Evolutionary conservation across 1,284 basidiomycete species (phyloP), one percentile per base, ranked within the genome.

Genomic region (Puccinia horiana): DNA sequence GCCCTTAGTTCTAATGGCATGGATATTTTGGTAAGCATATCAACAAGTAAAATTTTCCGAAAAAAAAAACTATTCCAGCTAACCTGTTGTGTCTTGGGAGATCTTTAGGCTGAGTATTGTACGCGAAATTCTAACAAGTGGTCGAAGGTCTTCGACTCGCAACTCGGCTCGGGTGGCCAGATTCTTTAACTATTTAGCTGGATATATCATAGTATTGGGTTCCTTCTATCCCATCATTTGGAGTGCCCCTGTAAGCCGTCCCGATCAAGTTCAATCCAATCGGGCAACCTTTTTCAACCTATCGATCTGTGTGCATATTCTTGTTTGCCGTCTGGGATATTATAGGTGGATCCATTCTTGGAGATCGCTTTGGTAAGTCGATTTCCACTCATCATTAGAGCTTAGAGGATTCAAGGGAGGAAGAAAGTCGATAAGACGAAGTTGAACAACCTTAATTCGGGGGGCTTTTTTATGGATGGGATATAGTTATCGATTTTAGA

Each of bases 141-240:
- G 70, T 6, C 52, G 47, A 52, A 73, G 70, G 29, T 73, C 70
- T 29, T 26, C 70, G 2, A 12, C 70, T 29, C 70, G 70, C 5
- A 73, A 73, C 47, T 73, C 70, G 8, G 29, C 47, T 29, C 42
- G 70, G 47, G 70, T 73, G 8, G 70, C 70, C 16, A 47, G 47
- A 49, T 73, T 73, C 47, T 73, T 49, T 29, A 73, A 73, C 70
- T 73, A 47, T 52, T 35, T 73, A 20, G 47, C 70, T 14, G n/a
- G 26, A 2, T 73, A 73, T 35, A 73, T 73, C 32, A 29, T 73
- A n/a, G 23, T 52, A 23, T 73, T 73, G n/a, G 70, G 44, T 23
- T 73, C 70, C 23, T 73, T 73, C 47, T 73, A 73, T 73, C 70
- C 70, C 32, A 73, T 73, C 47, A 73, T 73, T 4, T 73, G 70